These are phyloP conservation scores for Collybia sordida DNA, from an alignment of 768 basidiomycete species.

Conservation along the genomic window DNA sequence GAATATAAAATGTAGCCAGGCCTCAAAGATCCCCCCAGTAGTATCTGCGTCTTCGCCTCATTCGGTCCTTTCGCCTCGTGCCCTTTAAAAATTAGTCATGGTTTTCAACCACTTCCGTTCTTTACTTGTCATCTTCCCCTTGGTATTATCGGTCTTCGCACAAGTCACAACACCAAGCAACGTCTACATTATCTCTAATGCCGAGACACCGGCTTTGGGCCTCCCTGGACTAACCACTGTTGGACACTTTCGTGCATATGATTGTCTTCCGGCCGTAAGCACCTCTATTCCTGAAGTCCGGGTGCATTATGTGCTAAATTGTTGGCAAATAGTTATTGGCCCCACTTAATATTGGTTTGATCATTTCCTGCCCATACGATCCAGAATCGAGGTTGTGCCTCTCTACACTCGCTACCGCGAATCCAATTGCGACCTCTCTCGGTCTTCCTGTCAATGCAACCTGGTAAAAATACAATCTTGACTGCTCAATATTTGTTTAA, in stretches of 20 bases:
- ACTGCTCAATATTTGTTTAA: too few relatives aligned
- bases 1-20: too few relatives aligned
- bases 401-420: background rate
- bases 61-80: too few relatives aligned
- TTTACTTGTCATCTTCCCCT: background rate
- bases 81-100: too few relatives aligned
- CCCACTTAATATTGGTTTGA: constrained; percentile 2
- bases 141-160: background rate
- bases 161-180: background rate
- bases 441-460: constrained; percentile 4
- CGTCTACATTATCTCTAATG: constrained; percentile 6
- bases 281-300: background rate
- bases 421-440: constrained; percentile 1
- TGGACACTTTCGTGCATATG: background rate
- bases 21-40: too few relatives aligned
- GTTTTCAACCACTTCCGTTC: background rate
- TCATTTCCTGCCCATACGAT: constrained; percentile 6
- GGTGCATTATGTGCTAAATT: background rate
- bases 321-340: background rate
- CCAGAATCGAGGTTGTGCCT: constrained; percentile 1
- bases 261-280: constrained; percentile 5
- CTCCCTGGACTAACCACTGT: constrained; percentile 6
- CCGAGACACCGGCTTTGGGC: constrained; percentile 6
- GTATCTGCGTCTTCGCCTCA: too few relatives aligned
- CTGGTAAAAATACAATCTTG: background rate